Evolutionary conservation across 805 yeast genomes (phyloP).

Genomic region (Grigorovia humatica): DNA sequence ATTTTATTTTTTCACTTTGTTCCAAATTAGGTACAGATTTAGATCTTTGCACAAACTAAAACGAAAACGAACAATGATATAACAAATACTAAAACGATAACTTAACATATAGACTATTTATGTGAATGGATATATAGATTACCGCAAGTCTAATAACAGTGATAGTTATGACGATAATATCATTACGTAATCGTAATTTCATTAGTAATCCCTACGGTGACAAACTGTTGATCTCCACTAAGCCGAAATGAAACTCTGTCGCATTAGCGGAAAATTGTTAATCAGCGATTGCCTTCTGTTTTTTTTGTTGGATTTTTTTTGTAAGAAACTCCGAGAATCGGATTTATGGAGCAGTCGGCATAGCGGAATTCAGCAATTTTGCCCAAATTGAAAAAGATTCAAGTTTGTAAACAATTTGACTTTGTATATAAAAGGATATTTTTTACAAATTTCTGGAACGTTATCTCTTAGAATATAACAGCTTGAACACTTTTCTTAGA

Average conservation of each 20-base stretch:
- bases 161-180: not conserved
- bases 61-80: not conserved
- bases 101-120: no score
- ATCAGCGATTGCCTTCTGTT: not conserved
- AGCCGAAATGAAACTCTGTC: not conserved
- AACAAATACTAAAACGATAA: not conserved
- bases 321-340: not conserved
- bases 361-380: not conserved
- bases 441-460: not conserved
- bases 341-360: not conserved
- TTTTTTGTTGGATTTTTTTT: no score
- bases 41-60: slow-evolving; percentile 8
- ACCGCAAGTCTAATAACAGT: no score
- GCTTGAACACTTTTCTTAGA: not conserved
- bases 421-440: not conserved
- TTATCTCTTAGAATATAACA: not conserved
- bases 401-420: not conserved
- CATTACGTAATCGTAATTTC: not conserved
- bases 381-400: not conserved
- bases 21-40: slow-evolving; percentile 11
- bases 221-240: not conserved
- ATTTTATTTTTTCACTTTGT: slow-evolving; percentile 27
- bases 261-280: not conserved
- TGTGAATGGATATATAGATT: no score
- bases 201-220: no score